phyloP scores from a whole-genome alignment of 345 rosid species.

The Theobroma cacao region DNA sequence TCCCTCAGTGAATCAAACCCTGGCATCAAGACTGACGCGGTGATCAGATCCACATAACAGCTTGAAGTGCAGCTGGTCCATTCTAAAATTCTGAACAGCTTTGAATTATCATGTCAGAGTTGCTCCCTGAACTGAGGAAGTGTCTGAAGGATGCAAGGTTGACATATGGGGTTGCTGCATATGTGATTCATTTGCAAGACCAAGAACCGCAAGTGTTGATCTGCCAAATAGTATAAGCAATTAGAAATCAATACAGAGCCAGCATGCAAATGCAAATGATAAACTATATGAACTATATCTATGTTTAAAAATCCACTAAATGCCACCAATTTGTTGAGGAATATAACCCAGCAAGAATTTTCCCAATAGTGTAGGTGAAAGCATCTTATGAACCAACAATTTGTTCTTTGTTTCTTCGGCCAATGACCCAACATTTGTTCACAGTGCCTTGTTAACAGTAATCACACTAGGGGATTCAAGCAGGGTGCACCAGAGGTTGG shows the following conservation, averaged over 20 bases:
- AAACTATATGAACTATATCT: neutral
- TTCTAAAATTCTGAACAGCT: neutral
- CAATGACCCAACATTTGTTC: neutral
- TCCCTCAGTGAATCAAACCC: neutral
- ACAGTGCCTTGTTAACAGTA: neutral
- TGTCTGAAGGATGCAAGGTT: conserved; percentile 53
- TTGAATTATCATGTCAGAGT: conserved; percentile 38
- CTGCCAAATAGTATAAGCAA: conserved; percentile 40
- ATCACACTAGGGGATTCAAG: neutral
- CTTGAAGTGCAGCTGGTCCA: neutral
- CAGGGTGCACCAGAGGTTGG: too few relatives aligned
- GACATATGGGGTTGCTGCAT: conserved; percentile 38
- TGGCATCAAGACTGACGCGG: neutral
- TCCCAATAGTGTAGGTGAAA: too few relatives aligned
- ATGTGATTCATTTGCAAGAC: conserved; percentile 52
- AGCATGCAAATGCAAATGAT: neutral
- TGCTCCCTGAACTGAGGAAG: conserved; percentile 59
- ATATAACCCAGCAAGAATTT: too few relatives aligned
- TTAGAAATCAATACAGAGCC: conserved; percentile 2
- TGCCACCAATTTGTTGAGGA: neutral
- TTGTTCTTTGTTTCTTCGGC: too few relatives aligned
- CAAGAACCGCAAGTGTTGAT: conserved; percentile 68
- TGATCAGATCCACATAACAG: neutral
- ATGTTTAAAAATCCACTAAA: neutral
- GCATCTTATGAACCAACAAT: too few relatives aligned